A percentile compares a stretch with the other conserved stretches of the same genome.
Evolutionary conservation across 2,329 filamentous ascomycete genomes (phyloP).

Genomic region (Dothistroma septosporum): DNA sequence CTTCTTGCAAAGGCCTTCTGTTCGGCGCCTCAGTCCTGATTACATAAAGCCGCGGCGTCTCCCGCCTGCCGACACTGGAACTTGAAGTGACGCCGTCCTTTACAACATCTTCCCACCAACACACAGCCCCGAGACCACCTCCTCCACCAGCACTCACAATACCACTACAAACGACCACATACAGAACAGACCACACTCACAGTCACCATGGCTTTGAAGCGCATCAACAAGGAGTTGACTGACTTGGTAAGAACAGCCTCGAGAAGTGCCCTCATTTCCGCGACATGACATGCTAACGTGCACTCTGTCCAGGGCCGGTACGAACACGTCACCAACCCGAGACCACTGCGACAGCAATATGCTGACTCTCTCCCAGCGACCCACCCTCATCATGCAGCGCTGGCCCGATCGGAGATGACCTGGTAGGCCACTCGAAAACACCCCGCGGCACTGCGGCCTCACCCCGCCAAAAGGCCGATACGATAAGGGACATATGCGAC

Average conservation of each 20-base stretch:
- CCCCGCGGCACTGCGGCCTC: conserved; percentile 10
- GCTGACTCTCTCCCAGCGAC: conserved; percentile 61
- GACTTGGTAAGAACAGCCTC: background rate
- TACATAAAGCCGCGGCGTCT: background rate
- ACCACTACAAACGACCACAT: conserved; percentile 21
- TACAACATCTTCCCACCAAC: conserved; percentile 4
- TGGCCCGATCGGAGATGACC: conserved; percentile 91
- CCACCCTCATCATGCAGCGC: conserved; percentile 98
- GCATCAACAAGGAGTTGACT: conserved; percentile 63
- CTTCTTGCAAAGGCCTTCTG: background rate
- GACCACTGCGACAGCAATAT: conserved; percentile 3
- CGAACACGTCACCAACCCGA: conserved; percentile 26
- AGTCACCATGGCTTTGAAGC: conserved; percentile 74
- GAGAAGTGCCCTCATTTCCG: background rate
- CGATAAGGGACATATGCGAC: conserved; percentile 9
- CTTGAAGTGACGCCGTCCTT: background rate
- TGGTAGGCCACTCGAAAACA: conserved; percentile 62
- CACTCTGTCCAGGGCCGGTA: conserved; percentile 59
- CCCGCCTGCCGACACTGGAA: background rate
- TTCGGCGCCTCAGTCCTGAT: background rate
- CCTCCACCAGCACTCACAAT: conserved; percentile 10
- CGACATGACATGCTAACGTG: conserved; percentile 7
- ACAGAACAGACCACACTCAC: conserved; percentile 22
- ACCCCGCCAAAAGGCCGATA: conserved; percentile 6
- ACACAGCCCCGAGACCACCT: conserved; percentile 12